Evolutionary conservation across 352 stramenopile species (phyloP).

Genomic region (Pythium biforme): DNA sequence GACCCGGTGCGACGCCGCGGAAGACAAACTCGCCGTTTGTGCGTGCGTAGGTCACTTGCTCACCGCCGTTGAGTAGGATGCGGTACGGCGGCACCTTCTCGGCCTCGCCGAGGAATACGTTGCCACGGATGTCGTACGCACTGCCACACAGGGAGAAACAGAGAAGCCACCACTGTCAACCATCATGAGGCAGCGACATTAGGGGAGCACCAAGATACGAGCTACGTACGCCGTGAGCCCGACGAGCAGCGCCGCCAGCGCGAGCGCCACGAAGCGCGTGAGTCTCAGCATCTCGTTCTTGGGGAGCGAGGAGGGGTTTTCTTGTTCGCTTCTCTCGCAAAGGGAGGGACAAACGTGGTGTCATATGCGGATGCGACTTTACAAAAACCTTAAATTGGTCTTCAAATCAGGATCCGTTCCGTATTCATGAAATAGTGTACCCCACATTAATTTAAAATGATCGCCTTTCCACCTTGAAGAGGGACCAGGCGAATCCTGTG

Average conservation of each 20-base stretch:
- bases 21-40: constrained; percentile 71
- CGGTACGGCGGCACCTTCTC: constrained; percentile 63
- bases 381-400: constrained; percentile 14
- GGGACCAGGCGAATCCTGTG: too few relatives aligned
- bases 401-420: too few relatives aligned
- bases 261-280: constrained; percentile 29
- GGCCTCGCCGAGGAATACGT: constrained; percentile 42
- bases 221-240: constrained; percentile 17
- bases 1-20: constrained; percentile 61
- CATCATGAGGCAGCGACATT: too few relatives aligned
- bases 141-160: constrained; percentile 14
- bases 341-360: background rate
- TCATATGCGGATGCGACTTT: constrained; percentile 9
- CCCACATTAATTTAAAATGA: background rate
- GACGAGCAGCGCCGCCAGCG: constrained; percentile 30
- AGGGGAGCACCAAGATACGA: too few relatives aligned
- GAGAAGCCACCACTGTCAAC: background rate
- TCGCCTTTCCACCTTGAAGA: constrained; percentile 1
- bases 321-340: background rate
- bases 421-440: background rate
- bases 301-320: background rate
- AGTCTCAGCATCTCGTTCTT: constrained; percentile 31
- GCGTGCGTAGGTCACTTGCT: constrained; percentile 66
- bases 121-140: constrained; percentile 58
- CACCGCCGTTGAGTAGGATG: constrained; percentile 71